phyloP scores from a whole-genome alignment of 1,284 basidiomycete genomes.

The Cutaneotrichosporon sp. region DNA sequence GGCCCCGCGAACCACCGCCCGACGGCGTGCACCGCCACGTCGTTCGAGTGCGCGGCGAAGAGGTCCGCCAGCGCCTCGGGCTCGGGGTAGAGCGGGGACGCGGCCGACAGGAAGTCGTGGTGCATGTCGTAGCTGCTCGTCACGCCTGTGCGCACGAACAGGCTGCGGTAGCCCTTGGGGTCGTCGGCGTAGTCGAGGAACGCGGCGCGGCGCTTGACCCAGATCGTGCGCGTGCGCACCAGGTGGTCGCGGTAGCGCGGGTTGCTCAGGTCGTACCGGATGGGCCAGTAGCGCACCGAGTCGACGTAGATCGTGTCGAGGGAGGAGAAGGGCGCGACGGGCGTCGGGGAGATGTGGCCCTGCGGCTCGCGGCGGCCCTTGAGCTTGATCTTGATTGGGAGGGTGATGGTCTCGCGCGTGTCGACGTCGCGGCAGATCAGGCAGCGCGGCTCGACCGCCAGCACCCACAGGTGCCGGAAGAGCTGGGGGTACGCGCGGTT shows the following conservation, averaged over 20 bases:
- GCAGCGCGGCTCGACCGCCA: slow-evolving; percentile 92
- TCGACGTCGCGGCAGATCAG: slow-evolving; percentile 88
- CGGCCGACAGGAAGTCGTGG: slow-evolving; percentile 75
- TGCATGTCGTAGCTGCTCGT: slow-evolving; percentile 66
- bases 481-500: slow-evolving; percentile 92
- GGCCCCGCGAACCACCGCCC: slow-evolving; percentile 70
- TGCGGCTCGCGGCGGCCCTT: slow-evolving; percentile 25
- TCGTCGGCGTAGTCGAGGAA: slow-evolving; percentile 92
- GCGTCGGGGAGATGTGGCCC: slow-evolving; percentile 83
- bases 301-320: slow-evolving; percentile 79
- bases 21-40: slow-evolving; percentile 71
- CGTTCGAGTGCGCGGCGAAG: slow-evolving; percentile 78
- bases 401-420: slow-evolving; percentile 81
- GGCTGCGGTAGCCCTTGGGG: slow-evolving; percentile 84
- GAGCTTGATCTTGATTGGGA: slow-evolving; percentile 81
- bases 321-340: slow-evolving; percentile 82
- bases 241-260: slow-evolving; percentile 69
- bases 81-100: slow-evolving; percentile 64
- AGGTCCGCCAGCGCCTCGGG: slow-evolving; percentile 72
- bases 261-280: slow-evolving; percentile 72
- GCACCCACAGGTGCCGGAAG: slow-evolving; percentile 90
- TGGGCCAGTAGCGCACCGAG: slow-evolving; percentile 92
- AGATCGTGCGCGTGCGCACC: slow-evolving; percentile 75
- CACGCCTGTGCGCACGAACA: slow-evolving; percentile 78
- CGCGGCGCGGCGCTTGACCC: slow-evolving; percentile 87